These are phyloP conservation scores for Wickerhamiella alocasiicola DNA, from an alignment of 805 yeast genomes.

Conservation along the genomic window DNA sequence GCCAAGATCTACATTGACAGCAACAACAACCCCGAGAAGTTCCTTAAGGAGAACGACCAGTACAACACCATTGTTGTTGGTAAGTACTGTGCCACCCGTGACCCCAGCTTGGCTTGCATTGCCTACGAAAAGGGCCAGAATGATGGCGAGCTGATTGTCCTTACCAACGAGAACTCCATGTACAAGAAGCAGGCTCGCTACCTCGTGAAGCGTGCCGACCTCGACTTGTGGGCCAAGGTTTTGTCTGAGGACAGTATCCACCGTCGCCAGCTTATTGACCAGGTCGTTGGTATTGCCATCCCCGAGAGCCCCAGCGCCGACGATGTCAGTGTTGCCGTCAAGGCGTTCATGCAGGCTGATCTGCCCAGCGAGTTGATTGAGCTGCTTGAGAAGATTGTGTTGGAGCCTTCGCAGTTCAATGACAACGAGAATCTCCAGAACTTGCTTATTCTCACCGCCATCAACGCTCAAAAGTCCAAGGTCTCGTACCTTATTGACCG, in stretches of 20 bases:
- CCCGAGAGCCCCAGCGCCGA: slow-evolving; percentile 96
- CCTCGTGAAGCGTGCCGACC: slow-evolving; percentile 76
- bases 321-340: slow-evolving; percentile 89
- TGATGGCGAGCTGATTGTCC: slow-evolving; percentile 76
- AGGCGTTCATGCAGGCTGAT: slow-evolving; percentile 93
- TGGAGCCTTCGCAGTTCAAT: slow-evolving; percentile 94
- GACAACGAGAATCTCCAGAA: slow-evolving; percentile 95
- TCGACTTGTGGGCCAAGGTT: slow-evolving; percentile 69
- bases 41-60: slow-evolving; percentile 76
- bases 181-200: slow-evolving; percentile 98
- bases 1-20: slow-evolving; percentile 97
- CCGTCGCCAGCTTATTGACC: slow-evolving; percentile 85
- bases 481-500: slow-evolving; percentile 77
- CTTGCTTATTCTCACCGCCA: slow-evolving; percentile 80
- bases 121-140: slow-evolving; percentile 93
- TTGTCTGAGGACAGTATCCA: slow-evolving; percentile 64
- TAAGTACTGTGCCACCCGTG: slow-evolving; percentile 97
- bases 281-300: slow-evolving; percentile 89
- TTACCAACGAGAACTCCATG: slow-evolving; percentile 96
- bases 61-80: slow-evolving; percentile 95
- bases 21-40: slow-evolving; percentile 94
- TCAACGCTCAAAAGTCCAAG: slow-evolving; percentile 83
- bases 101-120: slow-evolving; percentile 94
- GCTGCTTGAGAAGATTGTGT: slow-evolving; percentile 84
- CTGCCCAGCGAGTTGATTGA: slow-evolving; percentile 88